A percentile compares a stretch with the other conserved stretches of the same genome.
Conservation (phyloP, 169 alveolate genomes). For the Cyclospora cayetanensis region DNA sequence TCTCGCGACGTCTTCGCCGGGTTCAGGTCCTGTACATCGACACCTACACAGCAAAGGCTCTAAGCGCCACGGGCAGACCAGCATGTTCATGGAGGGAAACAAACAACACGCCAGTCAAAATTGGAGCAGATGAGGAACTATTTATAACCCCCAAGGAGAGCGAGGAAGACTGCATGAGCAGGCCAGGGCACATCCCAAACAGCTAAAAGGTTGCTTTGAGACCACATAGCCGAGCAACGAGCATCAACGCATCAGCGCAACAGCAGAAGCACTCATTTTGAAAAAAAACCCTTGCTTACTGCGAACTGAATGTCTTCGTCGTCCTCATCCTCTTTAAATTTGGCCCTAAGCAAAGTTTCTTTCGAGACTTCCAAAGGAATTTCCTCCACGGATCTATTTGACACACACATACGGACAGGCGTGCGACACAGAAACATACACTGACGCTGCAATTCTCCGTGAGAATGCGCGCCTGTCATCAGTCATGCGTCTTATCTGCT, state of each 20-base stretch:
- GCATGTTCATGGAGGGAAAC: neutral
- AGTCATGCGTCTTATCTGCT: no score
- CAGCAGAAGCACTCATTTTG: no score
- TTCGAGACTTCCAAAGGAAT: slow-evolving; percentile 44
- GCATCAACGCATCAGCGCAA: no score
- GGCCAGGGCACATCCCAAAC: no score
- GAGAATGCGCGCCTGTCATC: no score
- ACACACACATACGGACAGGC: slow-evolving; percentile 38
- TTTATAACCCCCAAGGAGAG: neutral
- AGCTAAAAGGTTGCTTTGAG: no score
- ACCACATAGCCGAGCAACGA: no score
- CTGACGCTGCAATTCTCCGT: neutral
- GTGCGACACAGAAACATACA: neutral
- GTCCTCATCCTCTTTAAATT: slow-evolving; percentile 44
- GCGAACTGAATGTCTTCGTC: slow-evolving; percentile 55
- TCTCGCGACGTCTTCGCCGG: slow-evolving; percentile 51
- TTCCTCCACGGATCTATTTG: slow-evolving; percentile 38
- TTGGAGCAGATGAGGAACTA: neutral
- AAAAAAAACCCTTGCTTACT: no score
- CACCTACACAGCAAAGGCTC: neutral
- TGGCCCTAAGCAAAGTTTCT: slow-evolving; percentile 9
- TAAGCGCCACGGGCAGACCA: neutral
- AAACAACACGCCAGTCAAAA: neutral
- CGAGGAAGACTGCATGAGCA: neutral
- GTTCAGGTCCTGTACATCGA: slow-evolving; percentile 1